These are phyloP conservation scores for Leccinum barrowsii DNA, from an alignment of 768 basidiomycete species.

Conservation along the genomic window DNA sequence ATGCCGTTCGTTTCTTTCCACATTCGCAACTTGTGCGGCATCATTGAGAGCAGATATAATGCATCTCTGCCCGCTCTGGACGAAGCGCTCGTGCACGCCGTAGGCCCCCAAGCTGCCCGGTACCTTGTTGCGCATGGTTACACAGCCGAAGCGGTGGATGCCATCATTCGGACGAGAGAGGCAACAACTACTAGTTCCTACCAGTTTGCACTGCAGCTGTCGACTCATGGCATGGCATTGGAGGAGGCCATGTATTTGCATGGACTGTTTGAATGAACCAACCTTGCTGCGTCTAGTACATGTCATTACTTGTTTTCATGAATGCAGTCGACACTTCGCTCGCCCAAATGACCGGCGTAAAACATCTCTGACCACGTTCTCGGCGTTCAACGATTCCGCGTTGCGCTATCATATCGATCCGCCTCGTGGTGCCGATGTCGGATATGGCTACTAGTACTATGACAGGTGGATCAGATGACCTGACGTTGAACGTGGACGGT, in stretches of 20 bases:
- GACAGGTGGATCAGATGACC: constrained; percentile 28
- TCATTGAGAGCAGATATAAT: neutral
- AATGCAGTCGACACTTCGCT: no score
- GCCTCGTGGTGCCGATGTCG: constrained; percentile 60
- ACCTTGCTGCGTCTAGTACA: no score
- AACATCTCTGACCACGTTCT: constrained; percentile 38
- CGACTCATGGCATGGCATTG: neutral
- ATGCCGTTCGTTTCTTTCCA: neutral
- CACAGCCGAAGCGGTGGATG: neutral
- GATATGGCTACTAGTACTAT: constrained; percentile 49
- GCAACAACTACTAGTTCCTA: neutral
- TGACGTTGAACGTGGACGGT: no score
- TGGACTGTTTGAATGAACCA: neutral
- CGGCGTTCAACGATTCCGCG: constrained; percentile 62
- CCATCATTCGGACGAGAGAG: neutral
- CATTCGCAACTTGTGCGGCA: neutral
- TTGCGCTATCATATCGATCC: constrained; percentile 70
- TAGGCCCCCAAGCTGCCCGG: neutral
- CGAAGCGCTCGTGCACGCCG: neutral
- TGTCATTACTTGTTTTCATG: no score
- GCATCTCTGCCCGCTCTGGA: neutral
- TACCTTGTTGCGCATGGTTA: neutral
- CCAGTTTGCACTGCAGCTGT: neutral
- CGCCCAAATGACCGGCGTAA: no score
- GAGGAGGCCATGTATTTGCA: neutral